Base-by-base conservation (phyloP, 768 basidiomycete species). In the Phlebiopsis flavidoalba region DNA sequence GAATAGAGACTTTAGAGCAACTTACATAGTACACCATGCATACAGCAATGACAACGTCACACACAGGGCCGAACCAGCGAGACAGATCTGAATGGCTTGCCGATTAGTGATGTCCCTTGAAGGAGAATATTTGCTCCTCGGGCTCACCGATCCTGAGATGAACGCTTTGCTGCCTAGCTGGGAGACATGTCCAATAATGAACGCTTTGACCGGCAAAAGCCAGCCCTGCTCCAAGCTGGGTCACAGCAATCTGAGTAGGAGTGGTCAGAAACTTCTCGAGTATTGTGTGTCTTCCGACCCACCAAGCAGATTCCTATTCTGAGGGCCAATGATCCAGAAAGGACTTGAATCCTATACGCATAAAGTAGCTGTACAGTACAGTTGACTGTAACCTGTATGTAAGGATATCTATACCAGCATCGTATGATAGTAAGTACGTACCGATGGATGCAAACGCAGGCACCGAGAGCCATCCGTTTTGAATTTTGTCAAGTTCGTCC, bases 31-130 rank as follows among this genome's bases (percentile, higher is more conserved):
- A 66, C 4, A 64, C 62, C 43, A 73, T 68, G 8, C 46, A 43
- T 8, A 52, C 31, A 1, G 72, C 71, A 56, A 73, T 74, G 22
- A 70, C 22, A 14, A 70, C 63, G 53, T 74, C 72, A 17, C 65
- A 17, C 65, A 64, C 1, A 70, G 26, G 37, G 66, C 53, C 3
- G 53, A 37, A 11, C 47, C 57, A 3, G 65, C 47, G 14, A 70
- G 58, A 70, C 72, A 72, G 10, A 70, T 52, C 49, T 70, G 65
- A 37, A 46, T 26, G 7, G 37, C 2, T n/a, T 37, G 19, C 2
- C 7, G 5, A 1, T 10, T n/a, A 6, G 11, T 21, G 8, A 49
- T 40, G 3, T 2, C 4, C 24, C 1, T 19, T 15, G 26, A 3
- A 11, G 10, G 56, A 46, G 10, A 12, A 15, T 8, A 36, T 3